Evolutionary conservation across 176 grass and related monocot species (phyloP).

Genomic region (Puccinellia tenuiflora): DNA sequence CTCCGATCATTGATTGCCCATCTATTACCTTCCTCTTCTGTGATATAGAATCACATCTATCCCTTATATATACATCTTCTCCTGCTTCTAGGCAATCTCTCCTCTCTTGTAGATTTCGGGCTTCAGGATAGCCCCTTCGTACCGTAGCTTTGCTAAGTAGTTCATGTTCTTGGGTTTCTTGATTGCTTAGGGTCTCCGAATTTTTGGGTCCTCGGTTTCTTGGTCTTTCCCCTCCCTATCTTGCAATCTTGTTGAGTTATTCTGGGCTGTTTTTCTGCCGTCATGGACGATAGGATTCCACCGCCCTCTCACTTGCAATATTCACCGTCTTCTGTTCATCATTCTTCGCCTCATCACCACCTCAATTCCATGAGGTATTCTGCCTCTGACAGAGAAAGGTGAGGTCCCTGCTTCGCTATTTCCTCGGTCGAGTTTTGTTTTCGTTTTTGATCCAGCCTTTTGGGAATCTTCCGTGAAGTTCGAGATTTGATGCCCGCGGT

Average conservation of each 20-base stretch:
- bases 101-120: constrained; percentile 38
- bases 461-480: constrained; percentile 33
- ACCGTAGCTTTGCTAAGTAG: constrained; percentile 36
- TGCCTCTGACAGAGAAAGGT: constrained; percentile 95
- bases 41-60: constrained; percentile 39
- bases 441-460: constrained; percentile 27
- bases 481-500: constrained; percentile 38
- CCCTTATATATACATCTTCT: constrained; percentile 22
- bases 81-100: constrained; percentile 26
- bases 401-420: constrained; percentile 19
- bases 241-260: constrained; percentile 9
- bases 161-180: constrained; percentile 36
- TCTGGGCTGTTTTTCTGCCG: constrained; percentile 5
- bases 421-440: constrained; percentile 23
- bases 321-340: constrained; percentile 80
- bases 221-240: not conserved
- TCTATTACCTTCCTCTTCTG: constrained; percentile 51
- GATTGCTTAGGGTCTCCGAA: constrained; percentile 16
- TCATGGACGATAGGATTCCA: constrained; percentile 91
- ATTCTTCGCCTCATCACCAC: constrained; percentile 79
- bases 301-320: constrained; percentile 77
- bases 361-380: constrained; percentile 86
- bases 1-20: constrained; percentile 40
- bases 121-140: constrained; percentile 21
- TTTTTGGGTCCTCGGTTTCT: constrained; percentile 21